Evolutionary conservation across 75 land plant species (phyloP).

Genomic region (Pseudotsuga menziesii): DNA sequence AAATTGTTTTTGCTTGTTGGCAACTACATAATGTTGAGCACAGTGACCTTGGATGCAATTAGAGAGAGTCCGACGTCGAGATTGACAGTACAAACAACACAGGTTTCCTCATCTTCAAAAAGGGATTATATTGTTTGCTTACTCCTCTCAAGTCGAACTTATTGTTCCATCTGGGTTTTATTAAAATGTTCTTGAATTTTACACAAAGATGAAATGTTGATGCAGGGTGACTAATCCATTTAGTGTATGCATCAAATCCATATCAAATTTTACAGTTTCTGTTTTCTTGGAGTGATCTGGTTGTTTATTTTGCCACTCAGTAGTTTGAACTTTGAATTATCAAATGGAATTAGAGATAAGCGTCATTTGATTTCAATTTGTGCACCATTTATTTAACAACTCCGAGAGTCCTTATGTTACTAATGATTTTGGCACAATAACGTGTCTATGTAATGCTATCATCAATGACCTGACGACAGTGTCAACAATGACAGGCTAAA

Average conservation of each 20-base stretch:
- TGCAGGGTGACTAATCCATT: background rate
- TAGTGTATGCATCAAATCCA: background rate
- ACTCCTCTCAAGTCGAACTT: background rate
- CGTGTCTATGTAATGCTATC: no score
- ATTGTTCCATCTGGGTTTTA: background rate
- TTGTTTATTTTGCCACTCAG: background rate
- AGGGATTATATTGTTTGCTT: no score
- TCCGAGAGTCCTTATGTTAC: no score
- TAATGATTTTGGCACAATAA: no score
- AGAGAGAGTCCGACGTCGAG: no score
- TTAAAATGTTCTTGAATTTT: background rate
- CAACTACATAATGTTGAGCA: background rate
- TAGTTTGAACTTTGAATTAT: background rate
- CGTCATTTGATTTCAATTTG: no score
- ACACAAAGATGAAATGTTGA: background rate
- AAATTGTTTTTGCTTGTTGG: background rate
- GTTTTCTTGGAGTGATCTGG: background rate
- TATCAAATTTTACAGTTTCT: background rate
- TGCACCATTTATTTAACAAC: no score
- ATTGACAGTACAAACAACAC: no score
- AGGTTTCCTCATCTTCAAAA: no score
- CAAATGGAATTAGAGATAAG: no score
- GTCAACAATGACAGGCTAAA: no score
- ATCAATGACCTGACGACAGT: no score
- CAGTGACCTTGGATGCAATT: background rate